Base-by-base conservation (phyloP, 164 flowering plant genomes). In the Magnolia kwangsiensis region DNA sequence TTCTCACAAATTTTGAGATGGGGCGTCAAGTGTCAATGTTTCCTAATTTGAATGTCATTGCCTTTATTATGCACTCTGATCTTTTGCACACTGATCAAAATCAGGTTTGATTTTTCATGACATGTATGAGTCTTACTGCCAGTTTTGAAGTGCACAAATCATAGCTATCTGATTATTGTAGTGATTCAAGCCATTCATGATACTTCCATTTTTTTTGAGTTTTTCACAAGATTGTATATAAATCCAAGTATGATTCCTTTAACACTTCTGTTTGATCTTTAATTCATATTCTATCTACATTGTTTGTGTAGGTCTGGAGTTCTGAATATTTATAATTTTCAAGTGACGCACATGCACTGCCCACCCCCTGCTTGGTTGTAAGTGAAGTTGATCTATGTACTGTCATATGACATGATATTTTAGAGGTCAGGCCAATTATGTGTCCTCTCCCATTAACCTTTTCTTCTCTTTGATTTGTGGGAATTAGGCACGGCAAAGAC, bases 291-390 rank as follows among this genome's bases (percentile, higher is more conserved):
- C 51, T 29, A 72, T 61, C 20, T 58, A 5, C 29, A 51, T 11
- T 58, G 8, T 55, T 9, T 50, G 7, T 84, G 78, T 79, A 95
- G 98, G 98, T 95, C 98, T n/a, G 98, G 98, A 63, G 93, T 95
- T 80, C 70, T 95, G 81, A 89, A 95, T 81, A 81, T 84, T 45
- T 79, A 87, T 76, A 88, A 71, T 78, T 79, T 77, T 69, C 83
- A 84, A 77, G 93, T 93, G 72, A 93, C 97, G 2, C 98, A 95
- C 81, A 80, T 93, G 68, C 98, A 95, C 82, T 95, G 98, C 85
- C 98, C 98, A 78, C 98, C 98, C 51, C 98, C 98, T 51, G 85
- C 92, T 75, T 93, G 97, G 98, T 74, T 91, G 98, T 95, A 84
- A 93, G 98, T 88, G 58, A 51, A 75, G 59, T 49, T 68, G 74